These are phyloP conservation scores for Linnemannia zychae DNA, from an alignment of 192 early-diverging fungal genomes.

Conservation along the genomic window DNA sequence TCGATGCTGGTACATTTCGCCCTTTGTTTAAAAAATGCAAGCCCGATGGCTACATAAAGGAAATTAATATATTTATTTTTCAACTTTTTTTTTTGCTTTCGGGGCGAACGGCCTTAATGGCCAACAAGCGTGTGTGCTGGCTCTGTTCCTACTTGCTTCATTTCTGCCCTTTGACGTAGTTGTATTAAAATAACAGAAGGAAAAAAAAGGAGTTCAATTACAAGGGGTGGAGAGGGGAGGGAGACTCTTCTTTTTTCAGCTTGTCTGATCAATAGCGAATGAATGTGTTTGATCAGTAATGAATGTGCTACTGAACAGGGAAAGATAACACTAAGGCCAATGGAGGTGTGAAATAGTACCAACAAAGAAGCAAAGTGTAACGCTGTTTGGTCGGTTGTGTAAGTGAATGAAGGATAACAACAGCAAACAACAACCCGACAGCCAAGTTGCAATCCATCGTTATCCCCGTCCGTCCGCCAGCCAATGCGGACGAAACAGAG, in stretches of 20 bases:
- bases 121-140: background rate
- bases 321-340: background rate
- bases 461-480: too few species aligned
- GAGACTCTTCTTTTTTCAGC: too few species aligned
- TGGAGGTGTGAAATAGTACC: background rate
- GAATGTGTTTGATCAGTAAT: too few species aligned
- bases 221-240: too few species aligned
- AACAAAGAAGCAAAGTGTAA: background rate
- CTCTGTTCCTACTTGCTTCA: background rate
- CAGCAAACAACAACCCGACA: background rate
- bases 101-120: slow-evolving; percentile 3
- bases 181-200: too few species aligned
- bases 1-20: background rate
- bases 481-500: slow-evolving; percentile 2
- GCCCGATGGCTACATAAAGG: background rate
- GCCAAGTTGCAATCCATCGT: background rate
- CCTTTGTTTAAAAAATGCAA: slow-evolving; percentile 8
- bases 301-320: too few species aligned
- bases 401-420: background rate
- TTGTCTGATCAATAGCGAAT: too few species aligned
- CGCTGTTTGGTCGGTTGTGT: background rate
- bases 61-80: background rate
- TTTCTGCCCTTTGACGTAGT: background rate
- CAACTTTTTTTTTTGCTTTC: background rate
- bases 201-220: too few species aligned